Evolutionary conservation across 306 rosid species (phyloP).

Genomic region (Pterocarpus santalinus): DNA sequence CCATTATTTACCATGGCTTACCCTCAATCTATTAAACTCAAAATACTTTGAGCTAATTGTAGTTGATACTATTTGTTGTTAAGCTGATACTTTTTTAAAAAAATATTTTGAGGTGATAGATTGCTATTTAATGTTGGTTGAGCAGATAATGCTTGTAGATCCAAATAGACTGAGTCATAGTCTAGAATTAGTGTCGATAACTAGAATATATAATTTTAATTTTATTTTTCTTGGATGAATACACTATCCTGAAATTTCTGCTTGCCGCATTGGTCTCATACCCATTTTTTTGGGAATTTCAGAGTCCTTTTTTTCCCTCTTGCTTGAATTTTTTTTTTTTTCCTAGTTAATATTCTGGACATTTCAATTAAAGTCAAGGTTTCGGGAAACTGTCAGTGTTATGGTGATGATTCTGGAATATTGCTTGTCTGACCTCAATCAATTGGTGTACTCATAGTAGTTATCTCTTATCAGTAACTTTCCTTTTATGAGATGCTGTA

Average conservation of each 20-base stretch:
- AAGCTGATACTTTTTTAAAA: neutral
- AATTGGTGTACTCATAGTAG: neutral
- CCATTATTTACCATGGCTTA: no score
- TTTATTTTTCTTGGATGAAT: neutral
- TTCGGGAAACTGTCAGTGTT: conserved; percentile 17
- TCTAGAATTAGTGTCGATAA: conserved; percentile 20
- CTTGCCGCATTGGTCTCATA: neutral
- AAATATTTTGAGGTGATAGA: neutral
- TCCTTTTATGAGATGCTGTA: conserved; percentile 18
- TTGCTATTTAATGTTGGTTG: neutral
- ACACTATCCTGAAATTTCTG: neutral
- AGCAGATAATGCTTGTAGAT: conserved; percentile 1
- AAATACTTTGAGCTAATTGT: neutral
- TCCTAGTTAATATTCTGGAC: neutral
- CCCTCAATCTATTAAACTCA: conserved; percentile 4
- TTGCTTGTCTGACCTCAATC: conserved; percentile 11
- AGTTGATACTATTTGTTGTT: conserved; percentile 1
- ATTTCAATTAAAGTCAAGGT: neutral
- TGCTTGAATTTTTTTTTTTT: neutral
- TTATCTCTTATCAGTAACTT: neutral
- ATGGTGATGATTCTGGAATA: conserved; percentile 22
- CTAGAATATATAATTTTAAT: neutral
- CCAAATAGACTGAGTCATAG: neutral
- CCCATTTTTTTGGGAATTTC: neutral
- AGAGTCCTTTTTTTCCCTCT: neutral